Percentiles rank a stretch among this genome's conserved stretches.
Conservation (phyloP, 441 rosid genomes). For the Pelargonium myrrhifolium region DNA sequence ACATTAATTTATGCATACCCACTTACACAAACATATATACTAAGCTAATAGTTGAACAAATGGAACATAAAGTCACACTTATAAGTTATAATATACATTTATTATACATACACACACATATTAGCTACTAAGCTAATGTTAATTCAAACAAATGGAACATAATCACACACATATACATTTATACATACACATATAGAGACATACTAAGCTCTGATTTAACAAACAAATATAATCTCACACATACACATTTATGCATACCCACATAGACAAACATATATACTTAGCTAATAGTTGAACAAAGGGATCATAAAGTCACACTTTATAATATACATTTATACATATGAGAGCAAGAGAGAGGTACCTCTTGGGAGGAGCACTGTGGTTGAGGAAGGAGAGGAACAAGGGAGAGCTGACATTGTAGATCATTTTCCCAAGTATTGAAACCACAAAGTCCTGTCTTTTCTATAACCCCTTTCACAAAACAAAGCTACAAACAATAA, state of each 20-base stretch:
- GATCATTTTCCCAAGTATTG: background rate
- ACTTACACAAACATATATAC: background rate
- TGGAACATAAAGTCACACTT: background rate
- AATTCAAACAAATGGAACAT: too few species aligned
- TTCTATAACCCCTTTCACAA: too few species aligned
- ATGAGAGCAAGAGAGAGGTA: background rate
- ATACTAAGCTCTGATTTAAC: too few species aligned
- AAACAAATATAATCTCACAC: too few species aligned
- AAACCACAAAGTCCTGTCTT: too few species aligned
- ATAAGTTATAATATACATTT: too few species aligned
- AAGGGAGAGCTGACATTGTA: background rate
- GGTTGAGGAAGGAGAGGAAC: background rate
- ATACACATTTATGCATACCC: too few species aligned
- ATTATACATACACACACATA: background rate
- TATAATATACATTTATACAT: background rate
- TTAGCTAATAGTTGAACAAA: background rate
- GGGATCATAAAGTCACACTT: too few species aligned
- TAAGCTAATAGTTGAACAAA: background rate
- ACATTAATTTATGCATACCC: background rate
- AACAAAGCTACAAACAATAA: background rate
- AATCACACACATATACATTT: background rate
- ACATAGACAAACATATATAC: too few species aligned
- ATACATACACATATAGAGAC: background rate
- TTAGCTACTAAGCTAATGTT: background rate
- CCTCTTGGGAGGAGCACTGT: background rate